Base-by-base conservation (phyloP, 768 basidiomycete genomes). In the Leccinum uliginosum region DNA sequence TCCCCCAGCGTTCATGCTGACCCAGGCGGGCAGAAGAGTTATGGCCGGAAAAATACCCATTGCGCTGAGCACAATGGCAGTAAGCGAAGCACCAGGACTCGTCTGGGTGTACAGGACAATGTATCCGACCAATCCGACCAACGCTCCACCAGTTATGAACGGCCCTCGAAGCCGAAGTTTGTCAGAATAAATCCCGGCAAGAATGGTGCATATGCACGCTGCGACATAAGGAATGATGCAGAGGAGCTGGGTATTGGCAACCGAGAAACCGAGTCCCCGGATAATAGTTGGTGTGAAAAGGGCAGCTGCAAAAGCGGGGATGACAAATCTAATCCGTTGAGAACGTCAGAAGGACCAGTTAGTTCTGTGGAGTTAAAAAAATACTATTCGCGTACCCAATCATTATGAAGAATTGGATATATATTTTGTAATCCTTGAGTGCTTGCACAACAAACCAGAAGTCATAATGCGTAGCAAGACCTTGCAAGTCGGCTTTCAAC, bases 1-100 rank as follows among this genome's bases (percentile, higher is more conserved):
- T 15, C 84, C 82, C 23, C 83, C 83, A 2, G 79, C 75, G 45
- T 82, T 81, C 6, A 77, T 76, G 6, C 76, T 76, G 3, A 71
- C 74, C 84, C 83, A 85, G 23, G 81, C 78, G 1, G 84, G 62
- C 10, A 55, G 56, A 17, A 82, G 51, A 7, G 68, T 70, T 38
- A 81, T 65, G 9, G 73, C 73, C 0, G 83, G 77, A 59, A 67
- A 81, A 1, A 82, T 71, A 11, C 83, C 84, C 17, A 76, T 66
- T 3, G 80, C 76, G 26, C 77, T 73, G 46, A 85, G 64, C 40
- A 84, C 61, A 8, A 76, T 68, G 6, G 78, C 84, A 4, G 69
- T 59, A 57, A 83, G 83, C 7, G 62, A 51, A 23, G 48, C 46
- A 8, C 50, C 61, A n/a, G 70, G 50, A 10, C n/a, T 47, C 11